phyloP scores from a whole-genome alignment of 768 basidiomycete genomes.

The Podaxis carcinomalis region DNA sequence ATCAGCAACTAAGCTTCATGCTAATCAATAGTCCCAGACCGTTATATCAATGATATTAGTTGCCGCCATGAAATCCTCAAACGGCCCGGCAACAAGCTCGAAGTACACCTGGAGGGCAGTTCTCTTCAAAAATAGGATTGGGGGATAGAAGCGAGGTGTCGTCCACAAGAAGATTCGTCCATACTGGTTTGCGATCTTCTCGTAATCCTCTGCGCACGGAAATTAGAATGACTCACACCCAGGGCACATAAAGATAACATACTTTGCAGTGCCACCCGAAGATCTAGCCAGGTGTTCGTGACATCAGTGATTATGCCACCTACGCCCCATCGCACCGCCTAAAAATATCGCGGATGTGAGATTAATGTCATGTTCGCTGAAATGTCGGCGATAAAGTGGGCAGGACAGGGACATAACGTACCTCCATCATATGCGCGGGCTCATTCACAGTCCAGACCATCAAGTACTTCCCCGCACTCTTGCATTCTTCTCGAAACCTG shows the following conservation, averaged over 20 bases:
- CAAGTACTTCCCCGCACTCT: conserved; percentile 70
- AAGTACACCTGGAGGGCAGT: conserved; percentile 27
- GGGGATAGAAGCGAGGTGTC: conserved; percentile 55
- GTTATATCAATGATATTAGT: not conserved
- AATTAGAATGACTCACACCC: conserved; percentile 1
- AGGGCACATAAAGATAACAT: conserved; percentile 15
- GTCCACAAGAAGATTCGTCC: conserved; percentile 76
- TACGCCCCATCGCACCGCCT: conserved; percentile 80
- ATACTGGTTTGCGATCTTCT: conserved; percentile 56
- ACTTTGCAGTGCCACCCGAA: conserved; percentile 59
- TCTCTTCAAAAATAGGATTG: conserved; percentile 30
- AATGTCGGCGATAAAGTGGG: not conserved
- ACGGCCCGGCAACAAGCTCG: conserved; percentile 52
- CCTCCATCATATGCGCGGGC: conserved; percentile 87
- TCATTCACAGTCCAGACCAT: conserved; percentile 98
- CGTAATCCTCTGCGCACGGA: conserved; percentile 52
- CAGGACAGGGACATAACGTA: conserved; percentile 25
- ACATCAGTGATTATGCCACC: conserved; percentile 77
- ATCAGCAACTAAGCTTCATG: not conserved
- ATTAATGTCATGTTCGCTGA: not conserved
- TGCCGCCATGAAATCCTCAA: conserved; percentile 26
- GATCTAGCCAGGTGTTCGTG: conserved; percentile 62
- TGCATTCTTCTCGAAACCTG: conserved; percentile 81
- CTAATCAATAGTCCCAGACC: not conserved
- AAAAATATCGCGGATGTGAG: not conserved